Evolutionary conservation across 441 rosid species (phyloP).

Genomic region (Euphorbia celastroides): DNA sequence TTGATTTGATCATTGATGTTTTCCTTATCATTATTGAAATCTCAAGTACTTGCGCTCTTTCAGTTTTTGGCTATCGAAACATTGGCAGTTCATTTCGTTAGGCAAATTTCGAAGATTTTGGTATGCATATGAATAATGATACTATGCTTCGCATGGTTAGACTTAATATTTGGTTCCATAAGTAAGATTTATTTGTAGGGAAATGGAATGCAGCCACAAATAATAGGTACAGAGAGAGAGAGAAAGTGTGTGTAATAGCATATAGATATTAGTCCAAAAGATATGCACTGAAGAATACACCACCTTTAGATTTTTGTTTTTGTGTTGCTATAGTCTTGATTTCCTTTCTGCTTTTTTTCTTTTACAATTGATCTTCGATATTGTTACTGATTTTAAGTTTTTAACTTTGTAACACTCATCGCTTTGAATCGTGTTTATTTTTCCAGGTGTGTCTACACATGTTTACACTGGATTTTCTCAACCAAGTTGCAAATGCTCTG

Average conservation of each 20-base stretch:
- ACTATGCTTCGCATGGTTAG: too few species aligned
- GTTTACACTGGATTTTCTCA: slow-evolving; percentile 94
- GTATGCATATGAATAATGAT: too few species aligned
- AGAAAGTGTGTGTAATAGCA: background rate
- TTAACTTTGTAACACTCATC: background rate
- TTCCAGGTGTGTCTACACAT: slow-evolving; percentile 94
- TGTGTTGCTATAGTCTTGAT: background rate
- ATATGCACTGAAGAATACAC: background rate
- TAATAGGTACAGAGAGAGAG: background rate
- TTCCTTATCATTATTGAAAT: background rate
- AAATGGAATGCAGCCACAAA: too few species aligned
- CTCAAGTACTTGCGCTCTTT: too few species aligned
- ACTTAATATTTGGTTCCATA: background rate
- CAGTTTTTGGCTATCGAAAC: background rate
- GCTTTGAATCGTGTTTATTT: slow-evolving; percentile 11
- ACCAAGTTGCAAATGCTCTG: slow-evolving; percentile 90
- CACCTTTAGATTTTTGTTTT: background rate
- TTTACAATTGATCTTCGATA: background rate
- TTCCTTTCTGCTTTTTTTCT: background rate
- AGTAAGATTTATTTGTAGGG: background rate
- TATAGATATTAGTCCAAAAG: background rate
- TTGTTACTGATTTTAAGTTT: background rate
- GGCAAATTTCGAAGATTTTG: too few species aligned
- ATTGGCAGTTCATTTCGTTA: too few species aligned
- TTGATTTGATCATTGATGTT: background rate